These are phyloP conservation scores for Dipteronia dyeriana DNA, from an alignment of 345 rosid genomes.

Conservation along the genomic window DNA sequence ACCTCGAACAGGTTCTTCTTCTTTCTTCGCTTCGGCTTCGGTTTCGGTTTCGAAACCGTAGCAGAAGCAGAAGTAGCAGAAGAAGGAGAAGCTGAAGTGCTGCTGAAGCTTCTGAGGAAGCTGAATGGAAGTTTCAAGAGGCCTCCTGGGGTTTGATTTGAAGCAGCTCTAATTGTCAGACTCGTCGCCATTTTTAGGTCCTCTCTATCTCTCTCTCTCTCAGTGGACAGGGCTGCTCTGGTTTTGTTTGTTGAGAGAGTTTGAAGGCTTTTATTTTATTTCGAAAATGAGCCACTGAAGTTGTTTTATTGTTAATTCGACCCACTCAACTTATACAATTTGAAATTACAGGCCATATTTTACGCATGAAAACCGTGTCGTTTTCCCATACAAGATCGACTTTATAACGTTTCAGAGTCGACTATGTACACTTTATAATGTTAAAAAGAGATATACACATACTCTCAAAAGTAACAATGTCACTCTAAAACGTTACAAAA, in stretches of 20 bases:
- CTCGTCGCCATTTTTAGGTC: conserved; percentile 40
- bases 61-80: conserved; percentile 30
- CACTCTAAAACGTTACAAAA: too few relatives aligned
- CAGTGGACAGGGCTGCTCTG: background rate
- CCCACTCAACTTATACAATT: background rate
- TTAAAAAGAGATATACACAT: too few relatives aligned
- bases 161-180: conserved; percentile 38
- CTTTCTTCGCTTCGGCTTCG: conserved; percentile 60
- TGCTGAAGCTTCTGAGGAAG: conserved; percentile 48
- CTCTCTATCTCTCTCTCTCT: background rate
- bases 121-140: conserved; percentile 45
- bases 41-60: conserved; percentile 25
- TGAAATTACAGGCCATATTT: background rate
- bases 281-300: background rate
- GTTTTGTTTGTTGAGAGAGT: background rate
- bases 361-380: background rate
- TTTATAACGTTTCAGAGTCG: too few relatives aligned
- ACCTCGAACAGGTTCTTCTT: conserved; percentile 96
- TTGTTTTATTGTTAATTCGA: background rate
- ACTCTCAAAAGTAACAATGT: too few relatives aligned
- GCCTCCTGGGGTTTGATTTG: conserved; percentile 25
- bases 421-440: too few relatives aligned
- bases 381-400: background rate
- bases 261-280: background rate
- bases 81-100: conserved; percentile 33